Conservation (phyloP, 2,329 filamentous ascomycete genomes). For the Cercospora janseana region DNA sequence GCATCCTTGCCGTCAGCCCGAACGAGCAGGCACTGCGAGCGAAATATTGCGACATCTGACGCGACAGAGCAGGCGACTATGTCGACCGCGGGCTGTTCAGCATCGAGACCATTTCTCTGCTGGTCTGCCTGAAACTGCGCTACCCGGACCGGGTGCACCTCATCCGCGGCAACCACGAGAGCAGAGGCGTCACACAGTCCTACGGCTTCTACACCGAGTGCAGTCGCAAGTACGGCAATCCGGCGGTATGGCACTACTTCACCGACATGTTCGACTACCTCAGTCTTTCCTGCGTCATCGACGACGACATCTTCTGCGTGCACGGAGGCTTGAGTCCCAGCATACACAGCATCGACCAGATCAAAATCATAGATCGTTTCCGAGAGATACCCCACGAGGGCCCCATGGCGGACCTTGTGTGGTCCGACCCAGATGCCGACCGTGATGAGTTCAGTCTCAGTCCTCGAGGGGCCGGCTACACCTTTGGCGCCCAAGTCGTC, state of each 20-base stretch:
- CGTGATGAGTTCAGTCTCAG: conserved; percentile 94
- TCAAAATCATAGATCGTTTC: conserved; percentile 99
- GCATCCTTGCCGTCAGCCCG: neutral
- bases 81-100: conserved; percentile 92
- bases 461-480: conserved; percentile 91
- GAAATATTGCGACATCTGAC: conserved; percentile 9
- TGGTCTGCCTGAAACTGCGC: conserved; percentile 94
- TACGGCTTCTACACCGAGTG: conserved; percentile 99
- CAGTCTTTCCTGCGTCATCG: conserved; percentile 94
- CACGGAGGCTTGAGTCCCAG: conserved; percentile 72
- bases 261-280: conserved; percentile 99
- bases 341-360: conserved; percentile 98
- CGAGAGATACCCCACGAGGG: conserved; percentile 98
- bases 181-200: conserved; percentile 93
- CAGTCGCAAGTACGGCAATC: conserved; percentile 95
- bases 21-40: neutral
- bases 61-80: conserved; percentile 60
- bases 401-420: conserved; percentile 98
- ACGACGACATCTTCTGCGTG: conserved; percentile 98
- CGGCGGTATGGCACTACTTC: conserved; percentile 99
- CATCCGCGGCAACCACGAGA: conserved; percentile 97
- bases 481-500: conserved; percentile 94
- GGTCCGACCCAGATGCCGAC: conserved; percentile 97
- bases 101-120: conserved; percentile 96
- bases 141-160: conserved; percentile 94